phyloP scores from a whole-genome alignment of 2,329 filamentous ascomycete genomes.

The Pseudogymnoascus sp. region DNA sequence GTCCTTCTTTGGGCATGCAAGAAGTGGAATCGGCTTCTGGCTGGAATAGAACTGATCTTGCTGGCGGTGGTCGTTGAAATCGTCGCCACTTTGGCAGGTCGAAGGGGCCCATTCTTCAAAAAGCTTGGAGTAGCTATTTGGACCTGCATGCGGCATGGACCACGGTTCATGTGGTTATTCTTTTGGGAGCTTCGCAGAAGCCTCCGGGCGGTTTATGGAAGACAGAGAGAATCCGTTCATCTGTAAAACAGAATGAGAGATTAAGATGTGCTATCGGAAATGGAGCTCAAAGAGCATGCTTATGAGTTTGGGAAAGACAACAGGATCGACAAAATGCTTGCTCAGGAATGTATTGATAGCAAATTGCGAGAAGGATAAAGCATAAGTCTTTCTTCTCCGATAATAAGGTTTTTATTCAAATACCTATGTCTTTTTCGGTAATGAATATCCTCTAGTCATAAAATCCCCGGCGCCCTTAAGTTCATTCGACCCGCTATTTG shows the following conservation, averaged over 20 bases:
- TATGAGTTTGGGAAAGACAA: not conserved
- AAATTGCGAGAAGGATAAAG: not conserved
- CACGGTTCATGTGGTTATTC: not conserved
- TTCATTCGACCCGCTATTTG: constrained; percentile 35
- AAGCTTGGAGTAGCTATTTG: not conserved
- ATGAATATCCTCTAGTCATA: constrained; percentile 50
- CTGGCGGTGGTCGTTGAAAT: not conserved
- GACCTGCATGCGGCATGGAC: not conserved
- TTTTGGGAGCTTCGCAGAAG: not conserved
- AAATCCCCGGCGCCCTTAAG: constrained; percentile 40
- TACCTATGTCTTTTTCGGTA: constrained; percentile 37
- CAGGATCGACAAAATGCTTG: not conserved
- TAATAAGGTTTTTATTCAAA: not conserved
- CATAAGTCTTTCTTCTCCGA: not conserved
- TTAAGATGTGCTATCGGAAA: not conserved
- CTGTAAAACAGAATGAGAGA: not conserved
- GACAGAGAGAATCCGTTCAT: not conserved
- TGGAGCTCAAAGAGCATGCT: not conserved
- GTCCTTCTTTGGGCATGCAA: not conserved
- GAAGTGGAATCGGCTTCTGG: not conserved
- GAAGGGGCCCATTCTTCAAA: not conserved
- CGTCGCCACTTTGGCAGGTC: not conserved
- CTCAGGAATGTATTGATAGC: not conserved
- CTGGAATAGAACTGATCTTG: not conserved
- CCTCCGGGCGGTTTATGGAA: not conserved